A percentile compares a stretch with the other conserved stretches of the same genome.
Evolutionary conservation across 208 protist genomes (phyloP).

Genomic region (Leptomonas seymouri): DNA sequence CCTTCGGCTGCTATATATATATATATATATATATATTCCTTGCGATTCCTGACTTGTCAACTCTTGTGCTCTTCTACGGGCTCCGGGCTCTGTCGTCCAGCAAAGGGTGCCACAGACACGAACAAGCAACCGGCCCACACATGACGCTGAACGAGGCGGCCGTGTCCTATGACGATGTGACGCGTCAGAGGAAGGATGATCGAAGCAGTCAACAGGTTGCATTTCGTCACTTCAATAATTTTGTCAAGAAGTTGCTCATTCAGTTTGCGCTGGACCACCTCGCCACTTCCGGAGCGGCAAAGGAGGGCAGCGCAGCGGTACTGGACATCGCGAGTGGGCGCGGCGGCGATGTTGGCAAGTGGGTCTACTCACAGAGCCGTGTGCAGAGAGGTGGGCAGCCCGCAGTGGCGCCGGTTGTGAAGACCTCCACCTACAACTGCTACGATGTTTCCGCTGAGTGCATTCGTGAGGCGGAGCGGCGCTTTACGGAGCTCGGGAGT

Average conservation of each 20-base stretch:
- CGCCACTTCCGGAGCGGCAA: constrained; percentile 2
- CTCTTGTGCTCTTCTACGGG: no score
- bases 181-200: constrained; percentile 55
- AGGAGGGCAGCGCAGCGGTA: constrained; percentile 32
- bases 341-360: constrained; percentile 90
- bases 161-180: constrained; percentile 76
- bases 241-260: constrained; percentile 85
- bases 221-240: constrained; percentile 90
- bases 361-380: constrained; percentile 76
- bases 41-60: no score
- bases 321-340: constrained; percentile 83
- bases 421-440: constrained; percentile 48
- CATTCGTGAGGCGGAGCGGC: constrained; percentile 67
- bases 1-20: no score
- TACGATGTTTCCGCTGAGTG: constrained; percentile 82
- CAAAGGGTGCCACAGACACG: no score
- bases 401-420: constrained; percentile 6
- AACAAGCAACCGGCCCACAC: neutral
- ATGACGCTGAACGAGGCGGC: constrained; percentile 30
- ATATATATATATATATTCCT: no score
- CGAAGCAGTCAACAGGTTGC: constrained; percentile 63
- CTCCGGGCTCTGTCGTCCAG: no score
- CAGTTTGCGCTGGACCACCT: constrained; percentile 69
- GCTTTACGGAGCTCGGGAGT: constrained; percentile 37
- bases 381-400: constrained; percentile 11